Conservation (phyloP, 805 yeast species). For the Komagataella phaffii region DNA sequence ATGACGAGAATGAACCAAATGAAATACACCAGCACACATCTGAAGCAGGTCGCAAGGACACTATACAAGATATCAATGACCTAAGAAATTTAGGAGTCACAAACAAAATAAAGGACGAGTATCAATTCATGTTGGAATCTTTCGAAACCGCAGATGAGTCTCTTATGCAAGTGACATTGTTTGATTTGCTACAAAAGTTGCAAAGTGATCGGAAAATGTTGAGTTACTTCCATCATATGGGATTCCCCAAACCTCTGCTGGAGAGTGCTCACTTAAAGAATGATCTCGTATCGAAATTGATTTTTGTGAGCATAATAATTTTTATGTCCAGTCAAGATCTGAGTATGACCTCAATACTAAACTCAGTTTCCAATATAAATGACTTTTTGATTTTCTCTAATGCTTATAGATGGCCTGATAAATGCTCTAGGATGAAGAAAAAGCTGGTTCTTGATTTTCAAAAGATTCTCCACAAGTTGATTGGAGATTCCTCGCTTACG, state of each 20-base stretch:
- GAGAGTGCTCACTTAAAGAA: not conserved
- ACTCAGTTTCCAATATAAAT: not conserved
- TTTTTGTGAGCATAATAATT: not conserved
- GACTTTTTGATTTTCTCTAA: not conserved
- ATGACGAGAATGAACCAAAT: not conserved
- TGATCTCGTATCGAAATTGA: not conserved
- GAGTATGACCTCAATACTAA: not conserved
- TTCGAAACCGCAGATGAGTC: not conserved
- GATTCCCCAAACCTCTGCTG: not conserved
- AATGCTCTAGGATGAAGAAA: not conserved
- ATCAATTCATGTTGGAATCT: not conserved
- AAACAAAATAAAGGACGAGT: slow-evolving; percentile 4
- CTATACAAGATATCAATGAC: slow-evolving; percentile 5
- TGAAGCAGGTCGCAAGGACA: slow-evolving; percentile 2
- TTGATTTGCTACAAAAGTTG: not conserved
- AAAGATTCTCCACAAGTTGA: not conserved
- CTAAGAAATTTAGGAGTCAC: slow-evolving; percentile 2
- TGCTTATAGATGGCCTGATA: not conserved
- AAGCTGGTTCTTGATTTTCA: not conserved
- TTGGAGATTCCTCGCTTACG: not conserved
- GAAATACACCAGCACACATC: not conserved
- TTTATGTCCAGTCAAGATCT: not conserved
- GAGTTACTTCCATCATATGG: not conserved
- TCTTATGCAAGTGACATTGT: not conserved
- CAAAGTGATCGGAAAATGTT: not conserved